Conservation (phyloP, 2,329 filamentous ascomycete species). For the Trichoderma arundinaceum region DNA sequence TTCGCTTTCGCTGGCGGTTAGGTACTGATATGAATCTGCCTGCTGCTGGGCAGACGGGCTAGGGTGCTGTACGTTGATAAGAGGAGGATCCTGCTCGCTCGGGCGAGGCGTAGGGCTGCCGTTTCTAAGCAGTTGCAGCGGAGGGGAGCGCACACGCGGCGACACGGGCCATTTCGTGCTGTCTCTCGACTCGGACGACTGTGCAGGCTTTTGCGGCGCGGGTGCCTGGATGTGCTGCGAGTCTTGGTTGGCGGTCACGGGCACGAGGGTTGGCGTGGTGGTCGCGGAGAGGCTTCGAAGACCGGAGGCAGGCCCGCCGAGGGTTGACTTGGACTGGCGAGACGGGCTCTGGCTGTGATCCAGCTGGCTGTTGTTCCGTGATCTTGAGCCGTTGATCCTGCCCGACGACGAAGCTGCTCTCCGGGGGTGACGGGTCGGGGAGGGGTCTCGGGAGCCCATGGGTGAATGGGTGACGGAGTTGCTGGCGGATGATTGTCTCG, state of each 20-base stretch:
- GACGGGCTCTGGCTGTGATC: conserved; percentile 63
- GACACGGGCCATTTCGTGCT: conserved; percentile 77
- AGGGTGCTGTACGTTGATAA: conserved; percentile 60
- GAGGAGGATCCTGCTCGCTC: conserved; percentile 57
- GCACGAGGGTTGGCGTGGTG: conserved; percentile 69
- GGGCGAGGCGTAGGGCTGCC: conserved; percentile 53
- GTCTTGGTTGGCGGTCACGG: conserved; percentile 66
- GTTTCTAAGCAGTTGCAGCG: conserved; percentile 61
- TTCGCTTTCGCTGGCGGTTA: conserved; percentile 56
- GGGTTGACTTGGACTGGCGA: conserved; percentile 52
- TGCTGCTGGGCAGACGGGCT: conserved; percentile 55
- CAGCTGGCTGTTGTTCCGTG: conserved; percentile 68
- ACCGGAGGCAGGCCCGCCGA: conserved; percentile 63
- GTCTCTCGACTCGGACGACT: conserved; percentile 55
- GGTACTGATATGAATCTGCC: conserved; percentile 42
- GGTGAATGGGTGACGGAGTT: conserved; percentile 48
- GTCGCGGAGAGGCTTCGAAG: conserved; percentile 72
- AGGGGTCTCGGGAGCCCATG: conserved; percentile 53
- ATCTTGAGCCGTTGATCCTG: conserved; percentile 53
- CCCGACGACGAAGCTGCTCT: conserved; percentile 45
- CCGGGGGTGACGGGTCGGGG: conserved; percentile 51
- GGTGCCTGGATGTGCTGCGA: conserved; percentile 61
- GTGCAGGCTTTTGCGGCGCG: conserved; percentile 66
- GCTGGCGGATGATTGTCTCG: conserved; percentile 47
- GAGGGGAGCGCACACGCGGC: conserved; percentile 77